These are phyloP conservation scores for Boehmeria nivea DNA, from an alignment of 306 rosid genomes.

Conservation along the genomic window DNA sequence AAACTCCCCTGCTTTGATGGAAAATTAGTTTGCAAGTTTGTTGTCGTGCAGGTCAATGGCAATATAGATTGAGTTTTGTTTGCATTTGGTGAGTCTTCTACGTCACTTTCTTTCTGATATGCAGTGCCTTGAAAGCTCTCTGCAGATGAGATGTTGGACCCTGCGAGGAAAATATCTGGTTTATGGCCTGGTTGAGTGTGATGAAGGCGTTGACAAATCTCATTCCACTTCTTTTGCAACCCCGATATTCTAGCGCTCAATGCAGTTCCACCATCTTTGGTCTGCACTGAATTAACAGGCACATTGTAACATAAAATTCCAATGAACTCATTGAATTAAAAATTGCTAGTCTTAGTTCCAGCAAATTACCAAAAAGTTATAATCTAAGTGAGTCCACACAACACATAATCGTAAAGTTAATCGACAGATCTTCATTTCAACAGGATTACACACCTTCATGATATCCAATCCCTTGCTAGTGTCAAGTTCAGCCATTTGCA, in stretches of 20 bases:
- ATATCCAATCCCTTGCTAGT: conserved; percentile 43
- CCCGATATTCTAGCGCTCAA: conserved; percentile 34
- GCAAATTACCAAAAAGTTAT: conserved; percentile 11
- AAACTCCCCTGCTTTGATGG: conserved; percentile 32
- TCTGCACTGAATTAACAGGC: conserved; percentile 68
- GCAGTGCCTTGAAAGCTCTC: conserved; percentile 40
- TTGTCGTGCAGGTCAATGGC: conserved; percentile 25
- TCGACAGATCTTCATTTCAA: conserved; percentile 23
- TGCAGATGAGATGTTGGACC: conserved; percentile 32
- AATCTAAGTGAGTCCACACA: conserved; percentile 1
- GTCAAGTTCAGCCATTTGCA: conserved; percentile 46
- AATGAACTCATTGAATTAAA: background rate
- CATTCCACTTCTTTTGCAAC: conserved; percentile 77
- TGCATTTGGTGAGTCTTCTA: conserved; percentile 28
- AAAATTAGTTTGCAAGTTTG: conserved; percentile 27
- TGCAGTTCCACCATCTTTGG: conserved; percentile 43
- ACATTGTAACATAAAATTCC: conserved; percentile 30
- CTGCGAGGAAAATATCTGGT: conserved; percentile 34
- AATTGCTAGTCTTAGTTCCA: background rate
- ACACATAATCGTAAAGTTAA: conserved; percentile 18
- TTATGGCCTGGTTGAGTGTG: conserved; percentile 39
- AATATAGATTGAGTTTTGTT: conserved; percentile 31
- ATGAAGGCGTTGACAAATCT: conserved; percentile 52
- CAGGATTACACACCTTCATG: conserved; percentile 62
- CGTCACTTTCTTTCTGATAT: conserved; percentile 37